Percentiles rank a stretch among this genome's conserved stretches.
These are phyloP conservation scores for Nakazawaea ambrosiae DNA, from an alignment of 805 yeast genomes.

Conservation along the genomic window DNA sequence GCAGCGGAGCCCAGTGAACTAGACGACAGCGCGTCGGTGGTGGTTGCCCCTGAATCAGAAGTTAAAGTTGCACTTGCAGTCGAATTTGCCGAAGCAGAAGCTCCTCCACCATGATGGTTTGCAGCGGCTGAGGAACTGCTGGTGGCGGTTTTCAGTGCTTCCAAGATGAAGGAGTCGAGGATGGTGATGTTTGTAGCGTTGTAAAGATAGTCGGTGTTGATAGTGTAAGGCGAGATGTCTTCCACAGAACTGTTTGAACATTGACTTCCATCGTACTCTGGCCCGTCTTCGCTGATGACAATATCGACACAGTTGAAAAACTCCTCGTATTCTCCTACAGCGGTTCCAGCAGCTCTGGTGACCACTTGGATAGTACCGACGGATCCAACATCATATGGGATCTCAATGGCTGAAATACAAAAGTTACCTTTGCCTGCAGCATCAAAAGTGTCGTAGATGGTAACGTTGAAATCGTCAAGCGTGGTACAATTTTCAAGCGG, in stretches of 20 bases:
- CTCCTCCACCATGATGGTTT: no score
- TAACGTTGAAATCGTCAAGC: slow-evolving; percentile 17
- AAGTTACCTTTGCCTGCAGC: slow-evolving; percentile 18
- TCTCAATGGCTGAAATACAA: slow-evolving; percentile 21
- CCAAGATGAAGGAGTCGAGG: not conserved
- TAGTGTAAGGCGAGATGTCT: slow-evolving; percentile 6
- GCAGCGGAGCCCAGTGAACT: no score
- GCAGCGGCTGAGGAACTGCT: no score
- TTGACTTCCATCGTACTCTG: slow-evolving; percentile 18
- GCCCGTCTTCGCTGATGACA: slow-evolving; percentile 19
- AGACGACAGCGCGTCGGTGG: no score
- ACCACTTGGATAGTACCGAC: slow-evolving; percentile 24
- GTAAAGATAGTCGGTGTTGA: slow-evolving; percentile 1
- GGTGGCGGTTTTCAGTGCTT: not conserved
- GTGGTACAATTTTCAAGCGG: slow-evolving; percentile 16
- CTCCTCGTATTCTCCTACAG: slow-evolving; percentile 15
- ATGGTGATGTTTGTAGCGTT: slow-evolving; percentile 8
- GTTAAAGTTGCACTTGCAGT: no score
- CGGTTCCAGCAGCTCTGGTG: slow-evolving; percentile 15
- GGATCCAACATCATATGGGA: slow-evolving; percentile 18
- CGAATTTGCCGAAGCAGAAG: no score
- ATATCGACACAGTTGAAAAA: slow-evolving; percentile 26
- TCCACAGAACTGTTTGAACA: slow-evolving; percentile 19
- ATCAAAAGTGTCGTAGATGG: slow-evolving; percentile 19
- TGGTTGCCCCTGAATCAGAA: no score